These are phyloP conservation scores for Psilocybe cyanescens DNA, from an alignment of 768 basidiomycete genomes.

Conservation along the genomic window DNA sequence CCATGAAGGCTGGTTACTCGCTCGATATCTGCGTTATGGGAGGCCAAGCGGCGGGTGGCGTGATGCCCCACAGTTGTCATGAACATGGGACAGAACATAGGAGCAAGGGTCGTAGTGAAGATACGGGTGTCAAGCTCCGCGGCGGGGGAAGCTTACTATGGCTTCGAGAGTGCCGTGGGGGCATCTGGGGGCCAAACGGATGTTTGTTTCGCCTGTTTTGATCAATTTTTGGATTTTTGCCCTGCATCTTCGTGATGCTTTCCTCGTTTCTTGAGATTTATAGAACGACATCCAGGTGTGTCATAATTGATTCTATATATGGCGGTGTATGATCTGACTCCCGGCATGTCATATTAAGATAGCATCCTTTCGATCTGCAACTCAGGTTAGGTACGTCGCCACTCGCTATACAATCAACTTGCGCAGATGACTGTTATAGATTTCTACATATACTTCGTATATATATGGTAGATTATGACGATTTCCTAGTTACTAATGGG, in stretches of 20 bases:
- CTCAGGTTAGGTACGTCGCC: too few species aligned
- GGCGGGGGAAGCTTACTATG: constrained; percentile 40
- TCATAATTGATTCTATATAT: too few species aligned
- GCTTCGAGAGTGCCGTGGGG: constrained; percentile 44
- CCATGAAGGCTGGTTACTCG: constrained; percentile 10
- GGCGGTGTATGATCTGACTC: too few species aligned
- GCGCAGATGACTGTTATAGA: too few species aligned
- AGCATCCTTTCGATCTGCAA: too few species aligned
- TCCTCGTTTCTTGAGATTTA: background rate
- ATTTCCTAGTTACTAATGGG: too few species aligned
- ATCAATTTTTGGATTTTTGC: constrained; percentile 10
- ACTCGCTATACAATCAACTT: too few species aligned
- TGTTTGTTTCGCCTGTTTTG: constrained; percentile 3
- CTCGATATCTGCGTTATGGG: constrained; percentile 15
- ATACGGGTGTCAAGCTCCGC: constrained; percentile 31
- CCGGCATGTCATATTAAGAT: too few species aligned
- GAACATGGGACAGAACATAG: constrained; percentile 32
- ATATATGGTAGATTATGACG: too few species aligned
- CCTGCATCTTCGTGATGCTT: constrained; percentile 19
- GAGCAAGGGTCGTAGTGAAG: constrained; percentile 40
- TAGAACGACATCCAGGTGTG: too few species aligned
- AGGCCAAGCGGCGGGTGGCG: constrained; percentile 19
- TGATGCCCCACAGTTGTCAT: constrained; percentile 34
- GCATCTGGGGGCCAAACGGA: constrained; percentile 1
- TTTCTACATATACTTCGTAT: too few species aligned